These are phyloP conservation scores for Pseudocercospora eumusae DNA, from an alignment of 2,329 filamentous ascomycete species.

Conservation along the genomic window DNA sequence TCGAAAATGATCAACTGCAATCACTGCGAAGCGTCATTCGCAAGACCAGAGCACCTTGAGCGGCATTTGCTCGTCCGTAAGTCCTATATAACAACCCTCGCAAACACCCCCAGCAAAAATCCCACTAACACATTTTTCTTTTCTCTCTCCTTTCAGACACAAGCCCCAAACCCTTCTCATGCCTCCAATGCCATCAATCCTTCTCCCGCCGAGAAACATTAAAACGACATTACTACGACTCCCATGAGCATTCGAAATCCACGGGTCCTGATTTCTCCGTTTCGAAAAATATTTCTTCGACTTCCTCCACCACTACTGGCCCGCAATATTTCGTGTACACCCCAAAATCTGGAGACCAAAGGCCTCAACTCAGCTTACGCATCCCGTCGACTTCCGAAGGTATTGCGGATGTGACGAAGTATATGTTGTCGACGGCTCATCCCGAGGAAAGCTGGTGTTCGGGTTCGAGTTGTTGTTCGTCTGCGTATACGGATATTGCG, in stretches of 20 bases:
- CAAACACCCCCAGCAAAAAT: background rate
- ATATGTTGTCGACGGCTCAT: background rate
- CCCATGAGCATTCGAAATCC: background rate
- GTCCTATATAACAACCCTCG: too few relatives aligned
- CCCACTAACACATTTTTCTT: background rate
- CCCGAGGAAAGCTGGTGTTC: background rate
- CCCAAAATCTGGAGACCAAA: too few relatives aligned
- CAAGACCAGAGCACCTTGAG: background rate
- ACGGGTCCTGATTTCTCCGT: background rate
- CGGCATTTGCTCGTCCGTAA: slow-evolving; percentile 5
- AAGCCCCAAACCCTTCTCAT: background rate
- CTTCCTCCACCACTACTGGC: background rate
- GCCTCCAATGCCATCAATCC: slow-evolving; percentile 3
- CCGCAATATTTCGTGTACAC: background rate
- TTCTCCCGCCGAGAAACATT: background rate
- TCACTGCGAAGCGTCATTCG: background rate
- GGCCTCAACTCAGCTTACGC: background rate
- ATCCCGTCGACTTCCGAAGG: slow-evolving; percentile 1
- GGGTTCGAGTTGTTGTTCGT: background rate
- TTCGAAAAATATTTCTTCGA: background rate
- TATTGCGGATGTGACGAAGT: background rate
- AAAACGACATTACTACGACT: slow-evolving; percentile 4
- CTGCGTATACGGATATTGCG: background rate
- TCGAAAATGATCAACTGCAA: background rate
- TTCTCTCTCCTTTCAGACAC: too few relatives aligned